Percentiles rank a stretch among this genome's conserved stretches.
phyloP scores from a whole-genome alignment of 805 yeast genomes.

The Barnettozyma sp. region DNA sequence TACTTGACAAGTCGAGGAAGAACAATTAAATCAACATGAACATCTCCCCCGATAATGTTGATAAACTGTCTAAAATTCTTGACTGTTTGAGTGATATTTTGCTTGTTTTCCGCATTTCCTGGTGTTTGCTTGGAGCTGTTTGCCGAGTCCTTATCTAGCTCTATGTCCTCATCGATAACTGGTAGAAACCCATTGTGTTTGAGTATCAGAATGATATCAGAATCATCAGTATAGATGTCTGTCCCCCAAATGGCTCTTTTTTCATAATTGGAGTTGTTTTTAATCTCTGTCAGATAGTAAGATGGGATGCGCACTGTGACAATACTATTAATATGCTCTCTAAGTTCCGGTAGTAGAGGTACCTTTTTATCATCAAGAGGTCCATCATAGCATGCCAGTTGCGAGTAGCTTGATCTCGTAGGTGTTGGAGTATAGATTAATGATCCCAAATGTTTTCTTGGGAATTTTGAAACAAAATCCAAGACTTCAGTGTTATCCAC shows the following conservation, averaged over 20 bases:
- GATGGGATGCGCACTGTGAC: conserved; percentile 26
- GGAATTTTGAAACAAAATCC: conserved; percentile 34
- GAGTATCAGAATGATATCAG: conserved; percentile 70
- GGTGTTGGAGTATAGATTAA: conserved; percentile 53
- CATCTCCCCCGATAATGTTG: conserved; percentile 27
- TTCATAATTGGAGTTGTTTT: conserved; percentile 20
- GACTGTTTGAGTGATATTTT: conserved; percentile 26
- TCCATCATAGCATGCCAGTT: conserved; percentile 12
- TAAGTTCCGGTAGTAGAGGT: conserved; percentile 28
- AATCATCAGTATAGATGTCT: conserved; percentile 89
- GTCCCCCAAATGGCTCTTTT: conserved; percentile 73
- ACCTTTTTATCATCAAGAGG: conserved; percentile 9
- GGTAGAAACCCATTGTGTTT: conserved; percentile 67
- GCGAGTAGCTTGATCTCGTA: conserved; percentile 34
- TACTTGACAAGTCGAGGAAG: conserved; percentile 67
- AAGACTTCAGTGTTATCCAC: conserved; percentile 37
- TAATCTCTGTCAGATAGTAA: conserved; percentile 20
- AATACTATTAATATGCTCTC: conserved; percentile 36
- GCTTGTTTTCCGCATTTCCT: conserved; percentile 31
- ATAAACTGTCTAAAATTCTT: conserved; percentile 22
- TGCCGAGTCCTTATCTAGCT: conserved; percentile 11
- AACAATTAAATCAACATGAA: conserved; percentile 34
- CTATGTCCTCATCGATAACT: conserved; percentile 25
- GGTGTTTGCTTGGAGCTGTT: conserved; percentile 30
- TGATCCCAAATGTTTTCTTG: conserved; percentile 44